Evolutionary conservation across 805 yeast genomes (phyloP), one percentile per base, ranked within the genome.

Genomic region (Hanseniaspora occidentalis): DNA sequence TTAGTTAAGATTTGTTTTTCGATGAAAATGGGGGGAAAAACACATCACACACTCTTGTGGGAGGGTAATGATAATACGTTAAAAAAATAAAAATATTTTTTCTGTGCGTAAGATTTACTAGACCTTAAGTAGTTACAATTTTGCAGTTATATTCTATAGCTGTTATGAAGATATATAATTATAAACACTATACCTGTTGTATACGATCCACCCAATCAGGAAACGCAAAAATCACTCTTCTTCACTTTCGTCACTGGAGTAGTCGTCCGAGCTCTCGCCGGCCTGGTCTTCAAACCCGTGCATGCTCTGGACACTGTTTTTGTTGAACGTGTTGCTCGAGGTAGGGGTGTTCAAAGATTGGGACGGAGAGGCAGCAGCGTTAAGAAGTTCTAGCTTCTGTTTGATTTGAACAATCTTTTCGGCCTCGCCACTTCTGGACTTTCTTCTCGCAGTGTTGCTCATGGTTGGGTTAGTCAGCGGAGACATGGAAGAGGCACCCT

Each of bases 321-420:
- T 43, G 40, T 19, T 42, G 41, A 31, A 36, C 35, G 64, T 48
- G 64, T 58, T 43, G 69, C 69, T 45, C n/a, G 19, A n/a, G 10
- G 35, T 16, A 17, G 36, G 29, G 13, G 31, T 37, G 10, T 29
- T 20, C 10, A 35, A 35, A 20, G 35, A 24, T 11, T 36, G 19
- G 17, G 70, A 62, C 56, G 69, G 68, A 40, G 70, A 70, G 43
- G 70, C 65, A 45, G 71, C 73, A 31, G 62, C 65, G 43, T 80
- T 82, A 50, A 80, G 69, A 51, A 83, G 79, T 48, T 83, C 85
- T 51, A 89, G 66, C 61, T 85, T 79, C 58, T 75, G 74, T 58
- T 77, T 80, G 54, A 83, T 67, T 50, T 71, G 73, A 53, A 77
- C 86, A 49, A 83, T 79, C 61, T 60, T 71, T 72, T 46, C 71